A percentile compares a stretch with the other conserved stretches of the same genome.
Evolutionary conservation across 192 early-diverging fungal genomes (phyloP).

Genomic region (Backusella parvicylindrica): DNA sequence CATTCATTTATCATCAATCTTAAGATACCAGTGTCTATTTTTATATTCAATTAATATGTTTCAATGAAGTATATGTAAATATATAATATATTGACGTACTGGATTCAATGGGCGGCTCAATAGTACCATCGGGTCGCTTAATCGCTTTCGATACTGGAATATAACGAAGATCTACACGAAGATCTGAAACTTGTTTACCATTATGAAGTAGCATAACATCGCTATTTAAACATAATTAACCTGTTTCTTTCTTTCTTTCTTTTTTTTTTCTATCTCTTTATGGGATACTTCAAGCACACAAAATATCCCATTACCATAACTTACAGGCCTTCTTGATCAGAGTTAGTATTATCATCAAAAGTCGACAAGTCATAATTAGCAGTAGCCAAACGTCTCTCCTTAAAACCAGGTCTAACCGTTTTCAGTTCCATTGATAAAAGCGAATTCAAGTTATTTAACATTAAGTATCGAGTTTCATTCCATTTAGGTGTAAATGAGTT

Average conservation of each 20-base stretch:
- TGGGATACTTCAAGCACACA: neutral
- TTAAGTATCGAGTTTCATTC: slow-evolving; percentile 25
- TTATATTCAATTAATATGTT: neutral
- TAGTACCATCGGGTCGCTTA: slow-evolving; percentile 39
- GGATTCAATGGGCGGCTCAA: slow-evolving; percentile 45
- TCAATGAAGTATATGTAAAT: neutral
- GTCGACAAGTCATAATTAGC: slow-evolving; percentile 10
- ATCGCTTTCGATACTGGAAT: slow-evolving; percentile 36
- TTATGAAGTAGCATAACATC: slow-evolving; percentile 14
- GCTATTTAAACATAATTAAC: slow-evolving; percentile 3
- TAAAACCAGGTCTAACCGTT: slow-evolving; percentile 8
- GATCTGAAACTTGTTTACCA: slow-evolving; percentile 27
- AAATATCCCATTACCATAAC: slow-evolving; percentile 6
- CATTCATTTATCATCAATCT: slow-evolving; percentile 54
- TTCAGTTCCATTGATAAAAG: slow-evolving; percentile 16
- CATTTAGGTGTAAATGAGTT: slow-evolving; percentile 22
- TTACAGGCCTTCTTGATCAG: slow-evolving; percentile 25
- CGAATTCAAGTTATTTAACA: slow-evolving; percentile 19
- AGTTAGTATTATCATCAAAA: slow-evolving; percentile 12
- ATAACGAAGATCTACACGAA: slow-evolving; percentile 32
- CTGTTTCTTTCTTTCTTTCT: neutral
- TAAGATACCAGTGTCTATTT: slow-evolving; percentile 50
- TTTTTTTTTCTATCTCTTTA: neutral
- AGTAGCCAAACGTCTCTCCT: slow-evolving; percentile 22
- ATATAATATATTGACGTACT: slow-evolving; percentile 25